These are phyloP conservation scores for Fusarium poae DNA, from an alignment of 2,329 filamentous ascomycete genomes.

Conservation along the genomic window DNA sequence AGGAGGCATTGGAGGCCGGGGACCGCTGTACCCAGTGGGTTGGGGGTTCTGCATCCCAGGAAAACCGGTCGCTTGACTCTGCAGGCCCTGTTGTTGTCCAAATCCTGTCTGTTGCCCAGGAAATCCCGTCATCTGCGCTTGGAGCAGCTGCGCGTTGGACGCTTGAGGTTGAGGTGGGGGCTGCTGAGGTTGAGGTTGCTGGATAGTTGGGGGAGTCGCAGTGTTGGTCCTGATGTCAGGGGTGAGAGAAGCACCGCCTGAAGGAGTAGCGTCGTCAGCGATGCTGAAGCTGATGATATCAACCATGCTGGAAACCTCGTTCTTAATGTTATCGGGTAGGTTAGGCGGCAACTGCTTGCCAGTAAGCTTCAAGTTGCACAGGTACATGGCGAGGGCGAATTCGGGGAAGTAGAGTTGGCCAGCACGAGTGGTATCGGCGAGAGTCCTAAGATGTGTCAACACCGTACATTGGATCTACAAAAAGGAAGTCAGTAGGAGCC, in stretches of 20 bases:
- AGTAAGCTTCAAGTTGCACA: constrained; percentile 93
- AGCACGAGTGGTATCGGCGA: constrained; percentile 95
- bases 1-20: constrained; percentile 90
- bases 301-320: constrained; percentile 99
- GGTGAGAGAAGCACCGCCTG: constrained; percentile 69
- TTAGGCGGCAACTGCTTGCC: constrained; percentile 81
- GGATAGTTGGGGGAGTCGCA: constrained; percentile 66
- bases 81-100: constrained; percentile 69
- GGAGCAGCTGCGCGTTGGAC: constrained; percentile 75
- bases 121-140: constrained; percentile 77
- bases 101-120: constrained; percentile 70
- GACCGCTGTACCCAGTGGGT: constrained; percentile 83
- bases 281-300: constrained; percentile 98
- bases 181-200: constrained; percentile 80
- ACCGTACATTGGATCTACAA: neutral
- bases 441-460: constrained; percentile 69
- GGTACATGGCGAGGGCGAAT: constrained; percentile 97
- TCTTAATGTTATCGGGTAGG: constrained; percentile 88
- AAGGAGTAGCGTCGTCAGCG: constrained; percentile 74
- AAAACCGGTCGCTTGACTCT: constrained; percentile 78
- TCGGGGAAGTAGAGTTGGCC: constrained; percentile 97
- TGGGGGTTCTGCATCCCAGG: constrained; percentile 74
- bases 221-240: constrained; percentile 70
- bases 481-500: neutral
- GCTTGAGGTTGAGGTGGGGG: constrained; percentile 80